Evolutionary conservation across 495 filamentous ascomycete species (phyloP).

Genomic region (Hyaloscypha hepaticicola): DNA sequence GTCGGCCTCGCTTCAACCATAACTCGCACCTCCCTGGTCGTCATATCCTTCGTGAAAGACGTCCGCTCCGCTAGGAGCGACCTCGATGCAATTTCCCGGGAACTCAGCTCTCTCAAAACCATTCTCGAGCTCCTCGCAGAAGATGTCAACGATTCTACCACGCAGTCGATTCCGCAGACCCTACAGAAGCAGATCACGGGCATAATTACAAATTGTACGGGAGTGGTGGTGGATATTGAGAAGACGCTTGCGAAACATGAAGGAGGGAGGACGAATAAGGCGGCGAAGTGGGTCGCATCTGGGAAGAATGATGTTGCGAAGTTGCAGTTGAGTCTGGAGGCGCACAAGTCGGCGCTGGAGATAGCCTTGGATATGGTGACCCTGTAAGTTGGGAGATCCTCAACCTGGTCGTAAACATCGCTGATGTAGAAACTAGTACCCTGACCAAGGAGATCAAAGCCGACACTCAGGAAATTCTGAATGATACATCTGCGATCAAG

Average conservation of each 20-base stretch:
- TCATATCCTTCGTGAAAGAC: slow-evolving; percentile 36
- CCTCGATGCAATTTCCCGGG: slow-evolving; percentile 44
- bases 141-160: slow-evolving; percentile 32
- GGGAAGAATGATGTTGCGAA: slow-evolving; percentile 29
- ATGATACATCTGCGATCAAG: slow-evolving; percentile 20
- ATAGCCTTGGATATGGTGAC: slow-evolving; percentile 32
- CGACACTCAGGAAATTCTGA: slow-evolving; percentile 9
- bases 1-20: slow-evolving; percentile 40
- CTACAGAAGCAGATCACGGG: slow-evolving; percentile 29
- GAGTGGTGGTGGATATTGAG: slow-evolving; percentile 30
- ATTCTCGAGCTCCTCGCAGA: slow-evolving; percentile 45
- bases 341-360: slow-evolving; percentile 31
- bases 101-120: slow-evolving; percentile 47
- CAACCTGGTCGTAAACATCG: neutral
- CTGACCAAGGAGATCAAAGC: slow-evolving; percentile 14
- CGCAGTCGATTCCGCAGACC: slow-evolving; percentile 15
- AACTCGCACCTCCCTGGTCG: slow-evolving; percentile 4
- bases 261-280: slow-evolving; percentile 13
- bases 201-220: slow-evolving; percentile 30
- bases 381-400: slow-evolving; percentile 17
- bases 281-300: slow-evolving; percentile 21
- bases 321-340: slow-evolving; percentile 32
- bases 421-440: slow-evolving; percentile 3
- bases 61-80: slow-evolving; percentile 48
- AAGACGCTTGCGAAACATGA: slow-evolving; percentile 24